phyloP scores from a whole-genome alignment of 2,329 filamentous ascomycete genomes.

The Monilinia fructicola region DNA sequence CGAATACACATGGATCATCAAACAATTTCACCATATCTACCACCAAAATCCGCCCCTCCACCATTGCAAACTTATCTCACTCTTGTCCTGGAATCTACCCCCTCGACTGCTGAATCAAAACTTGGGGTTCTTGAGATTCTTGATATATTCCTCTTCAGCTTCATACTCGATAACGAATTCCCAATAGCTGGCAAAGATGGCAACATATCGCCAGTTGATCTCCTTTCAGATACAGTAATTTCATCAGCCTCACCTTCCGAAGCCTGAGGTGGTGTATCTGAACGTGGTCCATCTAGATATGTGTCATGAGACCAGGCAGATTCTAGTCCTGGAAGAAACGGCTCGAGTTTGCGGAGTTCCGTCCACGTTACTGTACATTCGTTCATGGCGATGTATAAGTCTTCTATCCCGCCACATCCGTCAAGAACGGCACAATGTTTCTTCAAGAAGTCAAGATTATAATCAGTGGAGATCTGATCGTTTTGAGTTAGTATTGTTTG shows the following conservation, averaged over 20 bases:
- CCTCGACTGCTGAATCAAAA: conserved; percentile 45
- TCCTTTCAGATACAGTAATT: conserved; percentile 21
- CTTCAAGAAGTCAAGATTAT: conserved; percentile 53
- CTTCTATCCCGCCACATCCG: conserved; percentile 55
- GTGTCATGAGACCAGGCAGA: conserved; percentile 54
- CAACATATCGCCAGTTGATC: conserved; percentile 49
- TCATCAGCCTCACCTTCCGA: not conserved
- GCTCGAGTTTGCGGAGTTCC: conserved; percentile 48
- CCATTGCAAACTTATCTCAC: conserved; percentile 33
- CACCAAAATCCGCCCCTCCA: conserved; percentile 33
- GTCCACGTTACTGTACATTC: conserved; percentile 55
- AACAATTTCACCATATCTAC: conserved; percentile 36
- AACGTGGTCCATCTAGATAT: conserved; percentile 47
- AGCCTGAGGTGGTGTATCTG: not conserved
- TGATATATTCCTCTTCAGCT: conserved; percentile 52
- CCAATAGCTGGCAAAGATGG: conserved; percentile 27
- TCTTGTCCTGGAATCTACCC: conserved; percentile 35
- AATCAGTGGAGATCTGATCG: conserved; percentile 35
- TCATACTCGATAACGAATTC: conserved; percentile 27
- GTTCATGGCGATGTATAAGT: conserved; percentile 59
- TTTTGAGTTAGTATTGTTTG: not conserved
- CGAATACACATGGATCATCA: conserved; percentile 24
- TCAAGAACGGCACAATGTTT: conserved; percentile 57
- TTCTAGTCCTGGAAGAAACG: conserved; percentile 54
- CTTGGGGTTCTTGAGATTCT: conserved; percentile 53